A percentile compares a stretch with the other conserved stretches of the same genome.
Evolutionary conservation across 2,329 filamentous ascomycete genomes (phyloP).

Genomic region (Trichoderma atroviride): DNA sequence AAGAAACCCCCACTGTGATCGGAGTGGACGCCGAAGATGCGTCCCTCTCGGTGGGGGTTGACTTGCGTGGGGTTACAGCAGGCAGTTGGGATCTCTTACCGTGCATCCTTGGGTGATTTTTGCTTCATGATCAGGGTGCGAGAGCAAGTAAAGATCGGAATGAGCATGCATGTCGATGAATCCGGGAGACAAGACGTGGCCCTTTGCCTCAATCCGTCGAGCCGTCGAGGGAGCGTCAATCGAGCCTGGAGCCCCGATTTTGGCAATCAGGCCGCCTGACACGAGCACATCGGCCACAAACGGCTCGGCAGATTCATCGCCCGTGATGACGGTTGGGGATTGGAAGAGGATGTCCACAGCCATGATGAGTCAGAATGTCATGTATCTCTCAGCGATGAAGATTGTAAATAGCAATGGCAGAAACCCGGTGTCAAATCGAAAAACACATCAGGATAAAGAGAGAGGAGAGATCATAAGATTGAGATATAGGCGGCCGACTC

Average conservation of each 20-base stretch:
- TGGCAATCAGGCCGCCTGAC: slow-evolving; percentile 29
- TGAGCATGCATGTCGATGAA: slow-evolving; percentile 36
- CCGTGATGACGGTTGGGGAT: slow-evolving; percentile 32
- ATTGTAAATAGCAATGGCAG: background rate
- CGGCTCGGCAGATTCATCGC: slow-evolving; percentile 30
- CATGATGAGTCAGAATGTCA: background rate
- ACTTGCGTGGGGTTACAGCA: slow-evolving; percentile 14
- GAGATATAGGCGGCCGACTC: background rate
- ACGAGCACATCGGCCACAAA: slow-evolving; percentile 33
- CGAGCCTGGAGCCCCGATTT: slow-evolving; percentile 29
- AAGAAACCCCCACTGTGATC: background rate
- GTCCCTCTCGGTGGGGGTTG: slow-evolving; percentile 1
- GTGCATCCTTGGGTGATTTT: slow-evolving; percentile 35
- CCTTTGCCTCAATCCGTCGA: slow-evolving; percentile 30
- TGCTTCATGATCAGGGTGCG: slow-evolving; percentile 32
- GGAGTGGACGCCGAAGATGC: background rate
- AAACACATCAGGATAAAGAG: background rate
- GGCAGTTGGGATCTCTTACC: slow-evolving; percentile 26
- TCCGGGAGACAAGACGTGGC: slow-evolving; percentile 31
- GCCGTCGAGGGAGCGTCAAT: slow-evolving; percentile 24
- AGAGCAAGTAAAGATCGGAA: slow-evolving; percentile 34
- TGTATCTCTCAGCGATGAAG: background rate
- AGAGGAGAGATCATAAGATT: background rate
- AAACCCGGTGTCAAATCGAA: background rate
- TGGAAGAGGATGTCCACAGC: slow-evolving; percentile 29